A percentile compares a stretch with the other conserved stretches of the same genome.
phyloP scores from a whole-genome alignment of 768 basidiomycete species.

The Chalciporus sphaerocephalus region DNA sequence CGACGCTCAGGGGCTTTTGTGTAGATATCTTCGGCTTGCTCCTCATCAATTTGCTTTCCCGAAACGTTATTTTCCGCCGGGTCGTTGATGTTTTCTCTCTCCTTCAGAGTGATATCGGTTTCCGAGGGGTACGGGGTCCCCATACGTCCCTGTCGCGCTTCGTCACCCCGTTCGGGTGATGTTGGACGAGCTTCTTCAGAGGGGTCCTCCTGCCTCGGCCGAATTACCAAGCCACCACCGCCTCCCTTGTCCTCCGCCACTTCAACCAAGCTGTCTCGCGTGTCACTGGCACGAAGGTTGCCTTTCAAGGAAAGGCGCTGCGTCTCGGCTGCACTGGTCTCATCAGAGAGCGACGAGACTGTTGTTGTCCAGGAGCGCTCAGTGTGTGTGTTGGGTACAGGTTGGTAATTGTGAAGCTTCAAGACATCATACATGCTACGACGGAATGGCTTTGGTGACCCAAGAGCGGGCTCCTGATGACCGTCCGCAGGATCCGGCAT shows the following conservation, averaged over 20 bases:
- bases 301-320: conserved; percentile 2
- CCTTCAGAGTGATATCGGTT: not conserved
- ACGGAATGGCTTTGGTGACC: conserved; percentile 15
- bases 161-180: not conserved
- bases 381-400: not conserved
- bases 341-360: not conserved
- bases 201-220: not conserved
- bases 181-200: not conserved
- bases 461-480: not conserved
- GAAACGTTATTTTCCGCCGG: not conserved
- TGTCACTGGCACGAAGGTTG: not conserved
- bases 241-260: not conserved
- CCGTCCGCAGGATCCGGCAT: not conserved
- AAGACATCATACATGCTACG: conserved; percentile 24
- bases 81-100: not conserved
- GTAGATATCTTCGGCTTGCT: conserved; percentile 9
- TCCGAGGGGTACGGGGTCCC: conserved; percentile 12
- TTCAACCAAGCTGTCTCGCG: conserved; percentile 1
- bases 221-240: not conserved
- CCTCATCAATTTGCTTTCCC: not conserved
- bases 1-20: conserved; percentile 17
- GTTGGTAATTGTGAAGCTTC: conserved; percentile 10
- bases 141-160: not conserved
- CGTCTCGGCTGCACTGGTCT: not conserved
- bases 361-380: not conserved